Conservation (phyloP, 176 grass and related monocot genomes). For the Rhipidocladum racemiflorum region DNA sequence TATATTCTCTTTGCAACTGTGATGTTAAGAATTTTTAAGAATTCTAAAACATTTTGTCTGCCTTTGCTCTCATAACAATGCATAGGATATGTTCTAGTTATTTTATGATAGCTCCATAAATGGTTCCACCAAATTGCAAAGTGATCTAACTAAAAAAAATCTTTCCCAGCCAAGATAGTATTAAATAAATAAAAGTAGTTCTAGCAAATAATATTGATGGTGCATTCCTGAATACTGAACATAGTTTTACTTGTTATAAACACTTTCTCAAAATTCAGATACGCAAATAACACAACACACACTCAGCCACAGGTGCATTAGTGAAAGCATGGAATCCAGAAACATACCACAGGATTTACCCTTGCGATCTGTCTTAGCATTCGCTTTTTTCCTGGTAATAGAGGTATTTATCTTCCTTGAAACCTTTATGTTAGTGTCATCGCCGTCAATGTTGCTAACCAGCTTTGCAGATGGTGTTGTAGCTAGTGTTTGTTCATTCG, state of each 20-base stretch:
- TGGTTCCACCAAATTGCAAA: slow-evolving; percentile 11
- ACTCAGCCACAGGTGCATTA: slow-evolving; percentile 6
- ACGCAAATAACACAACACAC: slow-evolving; percentile 15
- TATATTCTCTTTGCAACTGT: neutral
- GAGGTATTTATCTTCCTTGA: slow-evolving; percentile 28
- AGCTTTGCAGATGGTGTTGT: slow-evolving; percentile 28
- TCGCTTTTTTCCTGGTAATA: slow-evolving; percentile 33
- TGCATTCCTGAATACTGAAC: slow-evolving; percentile 12
- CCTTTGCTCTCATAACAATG: neutral
- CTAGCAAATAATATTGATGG: neutral
- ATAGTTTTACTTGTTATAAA: slow-evolving; percentile 6
- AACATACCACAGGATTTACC: slow-evolving; percentile 45
- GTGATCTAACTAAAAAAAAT: neutral
- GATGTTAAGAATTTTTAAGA: neutral
- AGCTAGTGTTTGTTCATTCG: slow-evolving; percentile 20
- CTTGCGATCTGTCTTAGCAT: slow-evolving; percentile 21
- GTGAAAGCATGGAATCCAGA: slow-evolving; percentile 11
- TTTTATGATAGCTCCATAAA: neutral
- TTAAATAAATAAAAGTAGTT: neutral
- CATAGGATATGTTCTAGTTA: neutral
- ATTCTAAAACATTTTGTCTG: neutral
- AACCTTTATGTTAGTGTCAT: slow-evolving; percentile 8
- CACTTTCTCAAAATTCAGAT: slow-evolving; percentile 25
- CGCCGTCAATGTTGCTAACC: neutral
- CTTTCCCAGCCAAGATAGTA: neutral